Percentiles rank a stretch among this genome's conserved stretches.
phyloP scores from a whole-genome alignment of 345 rosid genomes.

The Carallia brachiata region DNA sequence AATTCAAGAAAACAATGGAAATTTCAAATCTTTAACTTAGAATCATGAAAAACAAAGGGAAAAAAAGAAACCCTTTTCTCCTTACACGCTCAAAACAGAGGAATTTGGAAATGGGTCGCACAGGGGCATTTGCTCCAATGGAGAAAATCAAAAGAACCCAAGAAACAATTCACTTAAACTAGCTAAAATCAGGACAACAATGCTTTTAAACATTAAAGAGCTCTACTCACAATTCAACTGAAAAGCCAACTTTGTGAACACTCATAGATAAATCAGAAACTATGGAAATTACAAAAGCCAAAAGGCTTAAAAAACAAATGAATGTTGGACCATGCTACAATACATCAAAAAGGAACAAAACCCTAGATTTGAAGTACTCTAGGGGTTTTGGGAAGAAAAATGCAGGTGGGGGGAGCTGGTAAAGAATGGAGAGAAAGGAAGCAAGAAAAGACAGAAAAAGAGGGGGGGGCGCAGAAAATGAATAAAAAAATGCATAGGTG shows the following conservation, averaged over 20 bases:
- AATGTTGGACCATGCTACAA: background rate
- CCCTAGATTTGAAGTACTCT: slow-evolving; percentile 24
- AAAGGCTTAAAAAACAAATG: background rate
- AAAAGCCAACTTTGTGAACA: background rate
- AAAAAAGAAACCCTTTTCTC: background rate
- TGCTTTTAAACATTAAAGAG: background rate
- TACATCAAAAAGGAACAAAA: background rate
- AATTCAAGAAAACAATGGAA: background rate
- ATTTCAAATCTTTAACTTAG: background rate
- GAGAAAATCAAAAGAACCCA: slow-evolving; percentile 7
- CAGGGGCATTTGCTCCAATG: background rate
- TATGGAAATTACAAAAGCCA: background rate
- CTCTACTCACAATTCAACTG: background rate
- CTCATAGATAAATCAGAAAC: slow-evolving; percentile 9
- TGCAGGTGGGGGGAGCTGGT: slow-evolving; percentile 7
- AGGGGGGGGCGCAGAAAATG: background rate
- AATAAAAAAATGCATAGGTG: background rate
- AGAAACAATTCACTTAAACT: slow-evolving; percentile 3
- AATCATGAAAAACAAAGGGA: background rate
- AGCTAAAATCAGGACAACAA: background rate
- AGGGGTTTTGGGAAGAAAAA: slow-evolving; percentile 25
- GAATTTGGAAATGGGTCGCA: slow-evolving; percentile 2
- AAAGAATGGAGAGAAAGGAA: slow-evolving; percentile 1
- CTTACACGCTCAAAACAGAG: background rate
- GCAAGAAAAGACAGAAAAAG: slow-evolving; percentile 18